Conservation (phyloP, 2,329 filamentous ascomycete genomes). For the Helotiales sp. region DNA sequence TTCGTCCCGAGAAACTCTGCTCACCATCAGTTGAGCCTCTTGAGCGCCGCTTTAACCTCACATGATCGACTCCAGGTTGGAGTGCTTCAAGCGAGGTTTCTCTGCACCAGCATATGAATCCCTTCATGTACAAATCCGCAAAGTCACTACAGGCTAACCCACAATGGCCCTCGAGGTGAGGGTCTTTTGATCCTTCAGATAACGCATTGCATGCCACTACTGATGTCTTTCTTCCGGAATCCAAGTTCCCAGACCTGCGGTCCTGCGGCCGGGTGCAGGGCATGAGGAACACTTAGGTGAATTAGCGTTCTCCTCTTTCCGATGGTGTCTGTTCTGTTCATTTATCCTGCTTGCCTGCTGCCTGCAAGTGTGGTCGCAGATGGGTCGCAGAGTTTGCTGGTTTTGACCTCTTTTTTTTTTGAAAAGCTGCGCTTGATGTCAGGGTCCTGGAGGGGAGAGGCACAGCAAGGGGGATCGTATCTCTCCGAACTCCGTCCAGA, state of each 20-base stretch:
- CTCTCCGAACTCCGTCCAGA: background rate
- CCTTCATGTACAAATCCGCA: conserved; percentile 12
- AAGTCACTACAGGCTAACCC: conserved; percentile 10
- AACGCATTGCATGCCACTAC: conserved; percentile 10
- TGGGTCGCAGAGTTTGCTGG: conserved; percentile 12
- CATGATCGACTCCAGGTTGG: conserved; percentile 10
- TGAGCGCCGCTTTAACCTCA: conserved; percentile 20
- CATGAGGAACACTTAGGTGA: background rate
- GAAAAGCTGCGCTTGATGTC: background rate
- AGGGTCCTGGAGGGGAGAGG: background rate
- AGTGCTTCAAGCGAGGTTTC: conserved; percentile 9
- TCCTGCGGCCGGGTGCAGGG: background rate
- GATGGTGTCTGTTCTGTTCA: conserved; percentile 1
- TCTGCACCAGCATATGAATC: conserved; percentile 7
- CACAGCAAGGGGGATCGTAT: conserved; percentile 8
- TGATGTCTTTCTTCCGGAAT: conserved; percentile 6
- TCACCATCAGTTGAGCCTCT: conserved; percentile 11
- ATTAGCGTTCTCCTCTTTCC: background rate
- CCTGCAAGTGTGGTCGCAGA: conserved; percentile 15
- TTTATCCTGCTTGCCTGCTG: conserved; percentile 8
- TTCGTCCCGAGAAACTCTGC: conserved; percentile 4
- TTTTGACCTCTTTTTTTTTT: background rate
- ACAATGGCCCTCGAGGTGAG: background rate
- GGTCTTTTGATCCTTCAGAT: conserved; percentile 10
- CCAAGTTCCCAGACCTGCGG: background rate